Evolutionary conservation across 768 basidiomycete genomes (phyloP).

Genomic region (Phanerochaete sordida): DNA sequence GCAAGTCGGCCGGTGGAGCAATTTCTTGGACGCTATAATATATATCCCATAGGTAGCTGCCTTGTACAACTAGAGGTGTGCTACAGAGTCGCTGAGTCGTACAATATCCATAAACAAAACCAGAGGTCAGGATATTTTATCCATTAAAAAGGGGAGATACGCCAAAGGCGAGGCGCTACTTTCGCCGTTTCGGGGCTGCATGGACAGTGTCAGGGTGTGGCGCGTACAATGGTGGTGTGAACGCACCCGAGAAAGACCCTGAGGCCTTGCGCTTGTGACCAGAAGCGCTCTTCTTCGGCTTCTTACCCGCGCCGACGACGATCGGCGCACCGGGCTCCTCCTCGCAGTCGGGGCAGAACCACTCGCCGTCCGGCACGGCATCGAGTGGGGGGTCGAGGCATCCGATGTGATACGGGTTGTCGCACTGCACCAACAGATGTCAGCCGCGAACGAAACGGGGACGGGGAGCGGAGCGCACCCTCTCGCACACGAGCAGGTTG

Average conservation of each 20-base stretch:
- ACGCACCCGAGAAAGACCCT: slow-evolving; percentile 35
- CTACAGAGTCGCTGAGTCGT: too few relatives aligned
- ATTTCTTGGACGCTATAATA: too few relatives aligned
- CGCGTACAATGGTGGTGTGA: background rate
- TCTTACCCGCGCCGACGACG: slow-evolving; percentile 18
- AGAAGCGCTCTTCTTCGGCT: slow-evolving; percentile 10
- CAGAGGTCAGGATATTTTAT: too few relatives aligned
- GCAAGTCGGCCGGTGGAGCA: too few relatives aligned
- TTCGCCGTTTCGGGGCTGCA: slow-evolving; percentile 37
- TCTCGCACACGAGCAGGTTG: slow-evolving; percentile 84
- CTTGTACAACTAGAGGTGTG: too few relatives aligned
- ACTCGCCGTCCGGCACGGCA: slow-evolving; percentile 82
- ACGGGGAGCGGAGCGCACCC: slow-evolving; percentile 40
- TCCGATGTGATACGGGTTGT: slow-evolving; percentile 79
- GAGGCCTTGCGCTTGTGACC: slow-evolving; percentile 45
- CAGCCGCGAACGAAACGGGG: background rate
- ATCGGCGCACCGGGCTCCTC: slow-evolving; percentile 53
- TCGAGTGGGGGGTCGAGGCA: slow-evolving; percentile 79
- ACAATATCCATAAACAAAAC: too few relatives aligned
- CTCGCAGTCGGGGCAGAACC: slow-evolving; percentile 83
- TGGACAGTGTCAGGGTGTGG: background rate
- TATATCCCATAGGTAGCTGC: too few relatives aligned
- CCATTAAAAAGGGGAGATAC: too few relatives aligned
- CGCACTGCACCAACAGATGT: slow-evolving; percentile 57
- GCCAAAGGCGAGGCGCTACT: slow-evolving; percentile 17